phyloP scores from a whole-genome alignment of 352 stramenopile genomes.

The Globisporangium carolinianum region DNA sequence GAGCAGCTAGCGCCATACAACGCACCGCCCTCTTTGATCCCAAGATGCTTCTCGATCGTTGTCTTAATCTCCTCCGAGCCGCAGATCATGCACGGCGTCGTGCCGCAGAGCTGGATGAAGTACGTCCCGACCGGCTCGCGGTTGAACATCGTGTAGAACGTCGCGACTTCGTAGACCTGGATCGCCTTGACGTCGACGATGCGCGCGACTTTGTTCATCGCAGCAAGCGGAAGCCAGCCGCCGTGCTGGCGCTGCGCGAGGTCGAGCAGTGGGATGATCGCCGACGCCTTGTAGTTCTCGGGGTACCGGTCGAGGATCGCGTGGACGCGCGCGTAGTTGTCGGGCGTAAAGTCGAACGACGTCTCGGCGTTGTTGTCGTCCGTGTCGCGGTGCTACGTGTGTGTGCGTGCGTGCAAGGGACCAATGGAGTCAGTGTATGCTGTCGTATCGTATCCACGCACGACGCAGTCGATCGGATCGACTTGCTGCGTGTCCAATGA shows the following conservation, averaged over 20 bases:
- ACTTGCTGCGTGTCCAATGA: too few species aligned
- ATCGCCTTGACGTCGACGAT: slow-evolving; percentile 96
- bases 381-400: slow-evolving; percentile 91
- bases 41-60: slow-evolving; percentile 96
- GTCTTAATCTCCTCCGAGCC: slow-evolving; percentile 99
- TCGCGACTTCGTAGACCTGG: slow-evolving; percentile 98
- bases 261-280: slow-evolving; percentile 98
- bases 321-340: slow-evolving; percentile 96
- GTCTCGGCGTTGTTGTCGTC: slow-evolving; percentile 95
- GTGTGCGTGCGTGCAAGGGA: neutral
- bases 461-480: too few species aligned
- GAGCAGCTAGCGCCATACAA: neutral
- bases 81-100: slow-evolving; percentile 99
- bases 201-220: slow-evolving; percentile 99
- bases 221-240: slow-evolving; percentile 96
- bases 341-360: slow-evolving; percentile 96
- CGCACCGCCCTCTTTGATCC: slow-evolving; percentile 94
- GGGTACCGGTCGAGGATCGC: slow-evolving; percentile 97
- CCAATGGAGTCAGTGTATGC: neutral
- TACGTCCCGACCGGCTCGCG: slow-evolving; percentile 93
- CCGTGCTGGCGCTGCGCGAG: slow-evolving; percentile 94
- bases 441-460: neutral
- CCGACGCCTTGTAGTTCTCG: slow-evolving; percentile 98
- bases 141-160: slow-evolving; percentile 99
- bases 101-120: slow-evolving; percentile 97